Evolutionary conservation across 441 rosid species (phyloP).

Genomic region (Eutrema salsugineum): DNA sequence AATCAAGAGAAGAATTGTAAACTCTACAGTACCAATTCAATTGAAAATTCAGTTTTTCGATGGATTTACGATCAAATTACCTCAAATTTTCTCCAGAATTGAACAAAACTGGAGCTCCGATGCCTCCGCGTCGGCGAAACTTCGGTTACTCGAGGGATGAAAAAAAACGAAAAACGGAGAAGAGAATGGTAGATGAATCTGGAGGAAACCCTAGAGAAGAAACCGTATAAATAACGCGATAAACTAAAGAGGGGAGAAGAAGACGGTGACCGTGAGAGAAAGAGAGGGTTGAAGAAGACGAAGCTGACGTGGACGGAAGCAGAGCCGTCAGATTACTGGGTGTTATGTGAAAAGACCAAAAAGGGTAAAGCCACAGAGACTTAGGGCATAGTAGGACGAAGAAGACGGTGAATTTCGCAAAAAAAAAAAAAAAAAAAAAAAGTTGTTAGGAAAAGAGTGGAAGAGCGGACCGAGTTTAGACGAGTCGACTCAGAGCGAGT

Average conservation of each 20-base stretch:
- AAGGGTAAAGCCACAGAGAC: slow-evolving; percentile 46
- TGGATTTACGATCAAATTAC: slow-evolving; percentile 15
- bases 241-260: slow-evolving; percentile 31
- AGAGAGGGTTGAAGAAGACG: slow-evolving; percentile 72
- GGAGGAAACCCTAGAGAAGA: slow-evolving; percentile 63
- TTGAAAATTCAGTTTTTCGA: neutral
- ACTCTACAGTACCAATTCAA: slow-evolving; percentile 14
- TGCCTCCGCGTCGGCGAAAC: slow-evolving; percentile 10
- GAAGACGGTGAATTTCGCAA: slow-evolving; percentile 19
- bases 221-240: slow-evolving; percentile 27
- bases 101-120: slow-evolving; percentile 10
- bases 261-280: slow-evolving; percentile 30
- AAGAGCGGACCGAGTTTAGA: slow-evolving; percentile 29
- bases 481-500: slow-evolving; percentile 20
- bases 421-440: slow-evolving; percentile 15
- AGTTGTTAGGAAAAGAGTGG: slow-evolving; percentile 23
- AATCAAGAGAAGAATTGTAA: neutral
- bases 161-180: neutral
- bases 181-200: slow-evolving; percentile 25
- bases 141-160: neutral
- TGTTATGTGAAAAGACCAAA: slow-evolving; percentile 62
- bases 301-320: slow-evolving; percentile 69
- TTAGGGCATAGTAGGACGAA: slow-evolving; percentile 31
- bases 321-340: slow-evolving; percentile 59
- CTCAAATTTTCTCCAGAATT: slow-evolving; percentile 8